Evolutionary conservation across 2,329 filamentous ascomycete genomes (phyloP).

Genomic region (Fusarium succisae): DNA sequence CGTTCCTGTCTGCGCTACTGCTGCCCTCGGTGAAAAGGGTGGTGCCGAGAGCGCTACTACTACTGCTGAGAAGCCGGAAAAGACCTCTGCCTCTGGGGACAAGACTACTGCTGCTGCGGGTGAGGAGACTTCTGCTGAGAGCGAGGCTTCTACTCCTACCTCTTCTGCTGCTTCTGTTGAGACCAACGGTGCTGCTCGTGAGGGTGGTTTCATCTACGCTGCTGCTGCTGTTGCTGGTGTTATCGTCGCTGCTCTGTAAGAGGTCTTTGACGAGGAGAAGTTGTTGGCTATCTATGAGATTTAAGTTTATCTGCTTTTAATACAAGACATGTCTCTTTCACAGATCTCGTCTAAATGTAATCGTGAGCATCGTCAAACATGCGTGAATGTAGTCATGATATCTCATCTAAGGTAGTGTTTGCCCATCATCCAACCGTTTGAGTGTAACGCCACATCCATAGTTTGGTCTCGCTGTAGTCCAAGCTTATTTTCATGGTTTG

Average conservation of each 20-base stretch:
- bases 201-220: conserved; percentile 44
- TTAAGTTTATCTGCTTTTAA: conserved; percentile 24
- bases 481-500: not conserved
- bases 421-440: not conserved
- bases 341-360: not conserved
- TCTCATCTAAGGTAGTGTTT: not conserved
- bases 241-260: conserved; percentile 44
- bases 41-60: not conserved
- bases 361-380: not conserved
- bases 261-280: not conserved
- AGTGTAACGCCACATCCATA: not conserved
- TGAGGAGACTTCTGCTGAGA: not conserved
- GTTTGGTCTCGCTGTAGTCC: not conserved
- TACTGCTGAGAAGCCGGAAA: conserved; percentile 5
- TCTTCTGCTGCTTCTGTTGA: not conserved
- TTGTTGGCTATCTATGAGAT: not conserved
- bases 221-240: conserved; percentile 46
- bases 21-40: not conserved
- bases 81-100: not conserved
- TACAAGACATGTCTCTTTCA: conserved; percentile 9
- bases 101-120: not conserved
- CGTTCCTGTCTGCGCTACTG: conserved; percentile 39
- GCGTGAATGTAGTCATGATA: not conserved
- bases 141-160: not conserved
- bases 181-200: conserved; percentile 37